phyloP scores from a whole-genome alignment of 2,329 filamentous ascomycete genomes.

The Penicillium sp. region DNA sequence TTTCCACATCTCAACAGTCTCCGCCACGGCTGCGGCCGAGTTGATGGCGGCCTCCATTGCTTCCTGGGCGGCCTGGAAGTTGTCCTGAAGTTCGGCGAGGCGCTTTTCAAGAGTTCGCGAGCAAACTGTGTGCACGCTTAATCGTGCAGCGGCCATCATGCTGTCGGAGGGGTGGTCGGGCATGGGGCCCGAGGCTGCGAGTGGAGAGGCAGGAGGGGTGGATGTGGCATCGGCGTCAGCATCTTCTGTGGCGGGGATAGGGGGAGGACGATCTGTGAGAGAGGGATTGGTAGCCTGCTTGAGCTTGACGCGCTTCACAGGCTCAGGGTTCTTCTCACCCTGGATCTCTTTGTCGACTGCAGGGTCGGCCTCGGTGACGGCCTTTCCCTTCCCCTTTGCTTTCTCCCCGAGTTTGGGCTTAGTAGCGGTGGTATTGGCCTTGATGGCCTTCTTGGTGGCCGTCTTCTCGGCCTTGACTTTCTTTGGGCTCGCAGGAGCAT shows the following conservation, averaged over 20 bases:
- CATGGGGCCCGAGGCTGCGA: not conserved
- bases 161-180: not conserved
- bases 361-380: not conserved
- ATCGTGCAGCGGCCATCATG: not conserved
- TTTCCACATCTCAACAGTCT: conserved; percentile 23
- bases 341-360: not conserved
- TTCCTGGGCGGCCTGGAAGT: not conserved
- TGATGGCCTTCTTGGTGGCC: not conserved
- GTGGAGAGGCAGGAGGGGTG: too few relatives aligned
- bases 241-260: not conserved
- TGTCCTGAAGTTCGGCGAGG: not conserved
- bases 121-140: not conserved
- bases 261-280: not conserved
- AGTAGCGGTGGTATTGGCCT: not conserved
- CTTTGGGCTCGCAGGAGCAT: not conserved
- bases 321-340: not conserved
- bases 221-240: not conserved
- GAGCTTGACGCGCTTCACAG: not conserved
- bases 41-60: not conserved
- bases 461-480: not conserved
- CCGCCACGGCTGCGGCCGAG: conserved; percentile 9
- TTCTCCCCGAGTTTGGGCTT: not conserved
- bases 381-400: not conserved
- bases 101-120: not conserved
- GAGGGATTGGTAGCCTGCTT: not conserved